These are phyloP conservation scores for Fusarium austroafricanum DNA, from an alignment of 2,329 filamentous ascomycete species.

Conservation along the genomic window DNA sequence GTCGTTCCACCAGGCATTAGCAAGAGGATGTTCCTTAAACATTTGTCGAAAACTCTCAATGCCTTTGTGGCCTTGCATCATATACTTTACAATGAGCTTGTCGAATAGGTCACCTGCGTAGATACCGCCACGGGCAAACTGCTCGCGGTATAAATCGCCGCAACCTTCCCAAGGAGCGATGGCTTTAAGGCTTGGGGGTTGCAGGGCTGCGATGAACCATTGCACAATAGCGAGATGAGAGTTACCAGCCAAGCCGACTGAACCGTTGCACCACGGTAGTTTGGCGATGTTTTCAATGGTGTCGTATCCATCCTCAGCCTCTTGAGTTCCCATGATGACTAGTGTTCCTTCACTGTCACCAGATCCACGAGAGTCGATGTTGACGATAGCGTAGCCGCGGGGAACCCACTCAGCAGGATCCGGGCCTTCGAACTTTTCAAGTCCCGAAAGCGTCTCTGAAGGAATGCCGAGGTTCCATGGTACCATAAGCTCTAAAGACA, in stretches of 20 bases:
- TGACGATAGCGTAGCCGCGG: conserved; percentile 13
- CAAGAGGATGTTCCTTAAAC: conserved; percentile 7
- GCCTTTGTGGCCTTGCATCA: conserved; percentile 4
- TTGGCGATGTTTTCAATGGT: conserved; percentile 2
- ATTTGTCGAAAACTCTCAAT: conserved; percentile 20
- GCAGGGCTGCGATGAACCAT: conserved; percentile 16
- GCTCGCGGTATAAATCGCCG: not conserved
- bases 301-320: conserved; percentile 7
- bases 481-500: conserved; percentile 2
- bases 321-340: conserved; percentile 19
- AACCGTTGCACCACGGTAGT: not conserved
- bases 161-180: conserved; percentile 18
- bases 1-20: conserved; percentile 13
- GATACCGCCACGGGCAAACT: not conserved
- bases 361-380: conserved; percentile 10
- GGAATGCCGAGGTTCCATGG: conserved; percentile 9
- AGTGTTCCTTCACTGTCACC: conserved; percentile 5
- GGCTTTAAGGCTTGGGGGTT: conserved; percentile 8
- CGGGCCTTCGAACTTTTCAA: conserved; percentile 17
- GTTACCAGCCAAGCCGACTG: conserved; percentile 1
- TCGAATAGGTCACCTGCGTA: conserved; percentile 9
- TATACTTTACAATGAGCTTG: conserved; percentile 13
- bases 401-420: conserved; percentile 21
- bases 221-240: conserved; percentile 17
- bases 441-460: not conserved